A percentile compares a stretch with the other conserved stretches of the same genome.
Conservation (phyloP, 192 early-diverging fungal genomes). For the Thamnidium elegans region DNA sequence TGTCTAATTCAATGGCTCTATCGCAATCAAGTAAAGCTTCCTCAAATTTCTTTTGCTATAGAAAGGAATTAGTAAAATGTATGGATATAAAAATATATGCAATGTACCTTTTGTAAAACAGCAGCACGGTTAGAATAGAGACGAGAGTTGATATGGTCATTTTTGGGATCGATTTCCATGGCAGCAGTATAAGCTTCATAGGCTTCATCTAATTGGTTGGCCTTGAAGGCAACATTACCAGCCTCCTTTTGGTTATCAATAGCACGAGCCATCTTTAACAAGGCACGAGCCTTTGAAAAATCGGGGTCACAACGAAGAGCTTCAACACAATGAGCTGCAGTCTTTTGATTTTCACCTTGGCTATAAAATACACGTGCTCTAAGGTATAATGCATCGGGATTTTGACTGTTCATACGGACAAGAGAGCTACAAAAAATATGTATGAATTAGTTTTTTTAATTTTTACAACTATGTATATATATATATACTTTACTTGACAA, state of each 20-base stretch:
- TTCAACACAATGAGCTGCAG: constrained; percentile 50
- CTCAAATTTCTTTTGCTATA: constrained; percentile 48
- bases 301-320: constrained; percentile 80
- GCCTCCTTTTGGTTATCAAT: constrained; percentile 66
- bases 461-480: neutral
- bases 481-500: constrained; percentile 45
- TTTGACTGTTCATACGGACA: constrained; percentile 58
- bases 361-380: constrained; percentile 68
- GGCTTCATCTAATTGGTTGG: constrained; percentile 54
- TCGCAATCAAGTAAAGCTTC: constrained; percentile 62
- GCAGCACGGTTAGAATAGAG: constrained; percentile 77
- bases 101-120: constrained; percentile 55
- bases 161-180: constrained; percentile 63
- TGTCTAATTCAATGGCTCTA: constrained; percentile 61
- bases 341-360: constrained; percentile 60
- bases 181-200: constrained; percentile 66
- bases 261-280: constrained; percentile 62
- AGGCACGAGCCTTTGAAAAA: constrained; percentile 58
- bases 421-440: constrained; percentile 41
- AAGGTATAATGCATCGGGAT: constrained; percentile 68
- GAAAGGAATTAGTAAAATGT: neutral
- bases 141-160: constrained; percentile 60
- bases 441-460: too few species aligned
- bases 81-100: neutral
- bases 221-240: constrained; percentile 75